Evolutionary conservation across 345 rosid genomes (phyloP), one percentile per base, ranked within the genome.

Genomic region (Alliaria petiolata): DNA sequence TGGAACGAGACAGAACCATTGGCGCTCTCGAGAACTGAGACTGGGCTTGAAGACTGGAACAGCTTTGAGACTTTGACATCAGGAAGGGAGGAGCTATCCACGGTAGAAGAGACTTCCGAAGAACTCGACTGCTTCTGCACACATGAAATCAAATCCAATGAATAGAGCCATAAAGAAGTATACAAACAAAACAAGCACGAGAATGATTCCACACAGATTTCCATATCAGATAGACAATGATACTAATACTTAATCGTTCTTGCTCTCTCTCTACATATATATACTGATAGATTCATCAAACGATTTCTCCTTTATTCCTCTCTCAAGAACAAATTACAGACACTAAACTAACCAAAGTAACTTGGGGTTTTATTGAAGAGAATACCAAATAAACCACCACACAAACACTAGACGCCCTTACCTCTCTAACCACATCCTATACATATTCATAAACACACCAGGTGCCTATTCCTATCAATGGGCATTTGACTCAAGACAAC

Each of bases 21-120:
- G 72, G 86, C 81, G 77, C 80, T 87, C 72, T 86, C 97, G 10
- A 89, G 88, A 65, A 90, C 90, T 66, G 97, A 90, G 56, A 84
- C 84, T 11, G 95, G 90, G 73, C 91, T 86, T 62, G 86, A 80
- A 65, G 89, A 81, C 67, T 73, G 86, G 19, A 85, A 84, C 14
- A 34, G 76, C 47, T 30, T 73, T 12, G 79, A 69, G 72, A 75
- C 82, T 81, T 85, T 86, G 79, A 70, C 73, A 38, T 77, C 79
- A 42, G 62, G 70, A 52, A 82, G 43, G 39, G 66, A 62, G 39
- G 66, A 62, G 67, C 34, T 67, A 19, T 72, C 77, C 65, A 81
- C 50, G 63, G 76, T 46, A 12, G 85, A 81, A 35, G 83, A 75
- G 53, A 83, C 72, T 64, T 81, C 84, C 8, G 62, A 67, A 65